Evolutionary conservation across 164 flowering plant genomes (phyloP), one percentile per base, ranked within the genome.

Genomic region (Macadamia integrifolia): DNA sequence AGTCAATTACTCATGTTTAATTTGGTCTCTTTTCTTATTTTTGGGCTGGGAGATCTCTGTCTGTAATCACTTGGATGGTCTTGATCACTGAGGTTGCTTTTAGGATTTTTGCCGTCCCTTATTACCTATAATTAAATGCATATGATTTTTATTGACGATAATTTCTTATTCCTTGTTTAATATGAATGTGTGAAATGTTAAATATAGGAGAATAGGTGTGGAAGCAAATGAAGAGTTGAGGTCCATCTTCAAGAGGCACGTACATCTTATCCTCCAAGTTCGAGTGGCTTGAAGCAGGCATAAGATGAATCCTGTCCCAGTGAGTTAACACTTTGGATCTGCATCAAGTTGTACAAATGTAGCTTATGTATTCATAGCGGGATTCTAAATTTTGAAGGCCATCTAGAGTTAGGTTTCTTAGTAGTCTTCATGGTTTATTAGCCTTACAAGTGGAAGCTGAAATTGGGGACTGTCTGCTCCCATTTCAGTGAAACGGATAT

Each of bases 201-300:
- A 60, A 58, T 35, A 64, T 77, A 79, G 81, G 79, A 76, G 75
- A 69, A 79, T 79, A 60, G 82, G 82, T 15, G 43, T 86, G 17
- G 98, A 92, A 77, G 97, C 98, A 29, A 94, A 90, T 73, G 93
- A 90, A 70, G 95, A 94, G 81, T 81, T 94, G 53, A 80, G 97
- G 65, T 77, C 87, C 63, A 87, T 94, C 72, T 90, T 90, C 84
- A 87, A 90, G 83, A 82, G 88, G 72, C 69, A 84, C 62, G 98
- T 94, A 58, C 98, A 91, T 78, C 96, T 94, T 32, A 84, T 91
- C 57, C 92, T 94, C 67, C 79, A 75, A 78, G 97, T 94, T 66
- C 78, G 79, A 80, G 81, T 86, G 42, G 69, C 73, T 48, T 75
- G 69, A 78, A 23, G 56, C n/a, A 59, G 44, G 6, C 11, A 48